Base-by-base conservation (phyloP, 2,329 filamentous ascomycete species). In the Truncatella angustata region DNA sequence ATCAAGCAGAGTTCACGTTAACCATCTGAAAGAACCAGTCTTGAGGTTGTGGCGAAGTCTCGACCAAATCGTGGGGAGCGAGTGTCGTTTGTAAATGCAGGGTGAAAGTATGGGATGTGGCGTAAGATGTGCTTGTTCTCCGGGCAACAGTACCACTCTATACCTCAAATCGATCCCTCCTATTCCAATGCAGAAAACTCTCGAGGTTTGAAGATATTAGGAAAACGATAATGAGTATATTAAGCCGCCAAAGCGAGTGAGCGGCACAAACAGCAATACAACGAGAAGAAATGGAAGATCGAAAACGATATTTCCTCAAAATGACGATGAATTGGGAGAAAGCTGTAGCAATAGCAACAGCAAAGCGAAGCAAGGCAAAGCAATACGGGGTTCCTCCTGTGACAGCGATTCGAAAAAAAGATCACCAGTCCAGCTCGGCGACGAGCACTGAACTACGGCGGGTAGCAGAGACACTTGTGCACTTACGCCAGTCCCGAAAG, bases 211-310 rank as follows among this genome's bases (percentile, higher is more conserved):
- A 66, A 60, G n/a, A n/a, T n/a, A n/a, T n/a, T n/a, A n/a, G 61
- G 65, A 60, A 63, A 65, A 62, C 58, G 60, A 67, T 63, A 65
- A n/a, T n/a, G n/a, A n/a, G 63, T 56, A 39, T 57, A 60, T 63
- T 64, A 72, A 71, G 66, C 72, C 74, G 75, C 76, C 77, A 76
- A 72, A 84, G 75, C 81, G 81, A 85, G 74, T 80, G 82, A 83
- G 74, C 74, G 72, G 52, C 50, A n/a, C 36, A 14, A 36, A 28
- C n/a, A 52, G 30, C 14, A 49, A 54, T 54, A 43, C 37, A 57
- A 49, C 43, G 55, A 47, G 55, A 55, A 56, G 50, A 52, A 44
- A 55, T 54, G 57, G 24, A 50, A 51, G 50, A 49, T 53, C 32
- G 14, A 45, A 28, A 36, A 37, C 24, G 42, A 35, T 20, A 39